A percentile compares a stretch with the other conserved stretches of the same genome.
phyloP scores from a whole-genome alignment of 148 eudicot species.

The Cornus kousa region DNA sequence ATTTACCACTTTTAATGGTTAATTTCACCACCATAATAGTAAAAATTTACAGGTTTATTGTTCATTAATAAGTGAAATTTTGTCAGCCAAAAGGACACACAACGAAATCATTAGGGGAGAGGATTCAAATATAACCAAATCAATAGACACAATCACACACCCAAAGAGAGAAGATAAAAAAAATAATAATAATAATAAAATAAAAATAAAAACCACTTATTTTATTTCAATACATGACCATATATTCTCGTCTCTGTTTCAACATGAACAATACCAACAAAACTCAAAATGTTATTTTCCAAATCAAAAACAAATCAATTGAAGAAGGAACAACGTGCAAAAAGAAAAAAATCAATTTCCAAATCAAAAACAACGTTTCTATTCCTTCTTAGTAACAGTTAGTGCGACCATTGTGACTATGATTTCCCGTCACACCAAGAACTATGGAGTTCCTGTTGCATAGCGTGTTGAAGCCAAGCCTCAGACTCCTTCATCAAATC shows the following conservation, averaged over 20 bases:
- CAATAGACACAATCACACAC: too few species aligned
- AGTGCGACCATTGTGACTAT: not conserved
- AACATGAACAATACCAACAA: not conserved
- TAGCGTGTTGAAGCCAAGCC: conserved; percentile 29
- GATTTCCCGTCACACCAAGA: not conserved
- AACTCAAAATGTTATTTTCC: not conserved
- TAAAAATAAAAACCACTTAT: too few species aligned
- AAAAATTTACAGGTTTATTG: too few species aligned
- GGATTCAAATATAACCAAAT: too few species aligned
- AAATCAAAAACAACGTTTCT: not conserved
- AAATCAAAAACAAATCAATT: not conserved
- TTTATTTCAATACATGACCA: not conserved
- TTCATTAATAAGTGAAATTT: too few species aligned
- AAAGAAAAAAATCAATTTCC: not conserved
- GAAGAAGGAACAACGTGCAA: not conserved
- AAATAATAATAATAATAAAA: too few species aligned
- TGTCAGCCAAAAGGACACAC: too few species aligned
- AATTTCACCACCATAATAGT: too few species aligned
- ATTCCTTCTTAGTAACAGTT: too few species aligned
- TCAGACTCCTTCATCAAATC: conserved; percentile 30
- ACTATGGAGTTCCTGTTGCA: conserved; percentile 2
- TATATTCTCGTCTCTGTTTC: not conserved
- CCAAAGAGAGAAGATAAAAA: too few species aligned
- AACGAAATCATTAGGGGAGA: too few species aligned
- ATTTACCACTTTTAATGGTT: too few species aligned